phyloP scores from a whole-genome alignment of 805 yeast species.

The Pachysolen tannophilus region DNA sequence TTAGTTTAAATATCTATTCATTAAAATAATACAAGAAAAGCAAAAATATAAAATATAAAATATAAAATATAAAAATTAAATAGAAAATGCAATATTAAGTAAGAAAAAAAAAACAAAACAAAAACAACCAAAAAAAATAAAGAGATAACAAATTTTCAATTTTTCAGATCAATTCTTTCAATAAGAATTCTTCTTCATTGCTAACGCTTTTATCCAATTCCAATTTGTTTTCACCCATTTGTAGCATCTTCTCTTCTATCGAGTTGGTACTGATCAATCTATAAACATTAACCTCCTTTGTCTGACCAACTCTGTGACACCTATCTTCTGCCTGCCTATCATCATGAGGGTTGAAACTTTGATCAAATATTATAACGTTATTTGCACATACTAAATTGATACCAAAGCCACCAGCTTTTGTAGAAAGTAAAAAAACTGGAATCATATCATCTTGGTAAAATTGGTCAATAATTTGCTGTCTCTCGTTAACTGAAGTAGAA shows the following conservation, averaged over 20 bases:
- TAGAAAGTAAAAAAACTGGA: slow-evolving; percentile 81
- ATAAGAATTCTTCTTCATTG: slow-evolving; percentile 20
- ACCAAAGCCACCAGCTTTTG: slow-evolving; percentile 99
- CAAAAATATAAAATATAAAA: too few species aligned
- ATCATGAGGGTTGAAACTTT: slow-evolving; percentile 96
- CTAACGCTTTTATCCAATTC: slow-evolving; percentile 70
- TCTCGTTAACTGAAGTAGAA: slow-evolving; percentile 82
- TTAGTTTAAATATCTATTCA: too few species aligned
- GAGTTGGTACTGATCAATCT: slow-evolving; percentile 67
- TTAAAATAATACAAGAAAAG: too few species aligned
- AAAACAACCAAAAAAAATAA: too few species aligned
- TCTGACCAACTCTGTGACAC: slow-evolving; percentile 96
- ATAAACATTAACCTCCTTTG: slow-evolving; percentile 70
- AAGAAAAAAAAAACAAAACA: too few species aligned
- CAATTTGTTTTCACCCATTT: slow-evolving; percentile 82
- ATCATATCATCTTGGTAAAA: slow-evolving; percentile 77
- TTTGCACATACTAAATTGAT: slow-evolving; percentile 95
- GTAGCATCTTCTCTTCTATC: slow-evolving; percentile 83
- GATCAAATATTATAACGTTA: slow-evolving; percentile 84
- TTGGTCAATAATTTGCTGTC: slow-evolving; percentile 87
- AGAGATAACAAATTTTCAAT: too few species aligned
- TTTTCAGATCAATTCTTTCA: slow-evolving; percentile 1
- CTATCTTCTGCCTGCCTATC: slow-evolving; percentile 98
- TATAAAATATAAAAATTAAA: too few species aligned
- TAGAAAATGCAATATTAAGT: too few species aligned